Base-by-base conservation (phyloP, 257 asterid species). In the Buddleja alternifolia region DNA sequence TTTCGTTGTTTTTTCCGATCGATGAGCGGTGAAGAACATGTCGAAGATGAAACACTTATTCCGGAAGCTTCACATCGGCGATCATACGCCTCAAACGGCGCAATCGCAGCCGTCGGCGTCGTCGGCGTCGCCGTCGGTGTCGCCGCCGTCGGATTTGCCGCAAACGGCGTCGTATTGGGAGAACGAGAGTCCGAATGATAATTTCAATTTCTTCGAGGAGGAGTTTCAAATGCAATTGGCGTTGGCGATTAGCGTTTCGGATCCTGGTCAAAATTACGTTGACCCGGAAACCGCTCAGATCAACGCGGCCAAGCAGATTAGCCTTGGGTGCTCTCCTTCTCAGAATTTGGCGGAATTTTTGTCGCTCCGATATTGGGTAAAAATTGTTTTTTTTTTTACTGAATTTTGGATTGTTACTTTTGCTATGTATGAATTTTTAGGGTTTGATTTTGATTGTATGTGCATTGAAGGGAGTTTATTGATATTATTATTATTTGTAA, bases 151-250 rank as follows among this genome's bases (percentile, higher is more conserved):
- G 66, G 80, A 81, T 72, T 77, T 58, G 66, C 71, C 78, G 3
- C 78, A 51, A 24, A 25, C 86, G 17, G 19, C 74, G 47, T 17
- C 56, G 44, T 60, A 72, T 17, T 42, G 75, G 53, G 88, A 75
- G 44, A 77, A 55, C 48, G 84, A 58, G 47, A 39, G 66, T 10
- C 75, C 80, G 42, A 53, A 19, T 44, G 29, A 21, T n/a, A 67
- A 67, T 25, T 87, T 85, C 72, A 84, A 78, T 81, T 89, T 80
- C 85, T 75, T 91, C 45, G 98, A 94, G 84, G 99, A 94, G 95
- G 99, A 94, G 81, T 94, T 89, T 73, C 96, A 94, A 81, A 87
- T 94, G 74, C 98, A 94, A 73, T 77, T 94, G 87, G 99, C 98
- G 66, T 72, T 94, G 80, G 99, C 98, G 69, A 91, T 94, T 78